Percentiles rank a stretch among this genome's conserved stretches.
These are phyloP conservation scores for Malus sieversii DNA, from an alignment of 306 rosid genomes.

Conservation along the genomic window DNA sequence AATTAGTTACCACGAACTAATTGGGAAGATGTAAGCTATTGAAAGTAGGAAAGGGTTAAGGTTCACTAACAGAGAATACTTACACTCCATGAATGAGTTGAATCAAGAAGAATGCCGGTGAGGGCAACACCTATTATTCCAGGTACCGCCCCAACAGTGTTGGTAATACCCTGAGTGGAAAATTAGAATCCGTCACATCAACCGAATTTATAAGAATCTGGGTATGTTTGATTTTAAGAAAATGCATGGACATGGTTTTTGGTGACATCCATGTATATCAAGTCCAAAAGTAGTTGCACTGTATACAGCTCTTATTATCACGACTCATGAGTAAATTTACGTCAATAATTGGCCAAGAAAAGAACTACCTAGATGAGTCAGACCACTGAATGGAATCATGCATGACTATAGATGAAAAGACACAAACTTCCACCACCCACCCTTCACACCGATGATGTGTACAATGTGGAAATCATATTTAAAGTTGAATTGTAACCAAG, in stretches of 20 bases:
- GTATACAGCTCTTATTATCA: background rate
- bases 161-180: conserved; percentile 74
- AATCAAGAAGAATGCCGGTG: conserved; percentile 88
- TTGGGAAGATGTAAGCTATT: background rate
- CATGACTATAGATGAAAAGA: background rate
- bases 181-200: conserved; percentile 7
- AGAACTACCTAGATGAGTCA: background rate
- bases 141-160: conserved; percentile 88
- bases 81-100: conserved; percentile 98
- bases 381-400: background rate
- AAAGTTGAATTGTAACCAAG: background rate
- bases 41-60: background rate
- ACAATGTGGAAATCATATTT: background rate
- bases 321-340: background rate
- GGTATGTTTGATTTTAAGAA: background rate
- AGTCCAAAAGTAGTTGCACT: background rate
- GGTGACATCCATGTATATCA: background rate
- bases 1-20: conserved; percentile 3
- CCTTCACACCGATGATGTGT: background rate
- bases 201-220: background rate
- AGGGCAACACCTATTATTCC: conserved; percentile 92
- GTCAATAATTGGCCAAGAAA: background rate
- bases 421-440: background rate
- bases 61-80: conserved; percentile 24
- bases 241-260: background rate